Base-by-base conservation (phyloP, 2,329 filamentous ascomycete species). In the Penicillium sp. region DNA sequence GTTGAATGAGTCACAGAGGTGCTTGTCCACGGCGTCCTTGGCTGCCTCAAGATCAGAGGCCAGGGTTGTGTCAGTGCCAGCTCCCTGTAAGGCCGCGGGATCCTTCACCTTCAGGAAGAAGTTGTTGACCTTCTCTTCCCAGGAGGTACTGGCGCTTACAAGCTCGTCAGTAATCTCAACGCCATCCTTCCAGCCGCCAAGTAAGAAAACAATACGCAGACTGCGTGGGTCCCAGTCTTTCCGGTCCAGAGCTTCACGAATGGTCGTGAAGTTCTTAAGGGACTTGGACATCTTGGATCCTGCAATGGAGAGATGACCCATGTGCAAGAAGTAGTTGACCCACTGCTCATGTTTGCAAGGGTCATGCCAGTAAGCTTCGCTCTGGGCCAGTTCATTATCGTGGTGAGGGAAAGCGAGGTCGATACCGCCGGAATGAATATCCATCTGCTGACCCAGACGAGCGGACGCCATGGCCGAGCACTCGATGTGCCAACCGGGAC, bases 211-310 rank as follows among this genome's bases (percentile, higher is more conserved):
- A 49, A 95, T 89, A 42, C 93, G 85, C 77, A 97, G 82, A 51
- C 86, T 87, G 55, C 93, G 82, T 0, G 92, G 81, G 0, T 90
- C 94, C 80, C 91, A 96, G 45, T 86, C 83, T 33, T 83, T 83
- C 29, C 80, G 77, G 3, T 78, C 75, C 7, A 97, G 77, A 0
- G 92, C 92, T 71, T 95, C 90, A 26, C 91, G 84, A 58, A 97
- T 96, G 0, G 93, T 96, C 36, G 91, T 91, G 73, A 97, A 97
- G 73, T 97, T 97, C 79, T 97, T 97, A 53, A 97, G 76, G 14
- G 87, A 91, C 74, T 97, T 97, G 53, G 89, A 93, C 93, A 97
- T 97, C 73, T 97, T 97, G 19, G 87, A 91, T 0, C 93, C 92
- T 23, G 88, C 85, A 53, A 97, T 97, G 5, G 87, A 89, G 44